phyloP scores from a whole-genome alignment of 148 eudicot species.

The Polygonum aviculare region DNA sequence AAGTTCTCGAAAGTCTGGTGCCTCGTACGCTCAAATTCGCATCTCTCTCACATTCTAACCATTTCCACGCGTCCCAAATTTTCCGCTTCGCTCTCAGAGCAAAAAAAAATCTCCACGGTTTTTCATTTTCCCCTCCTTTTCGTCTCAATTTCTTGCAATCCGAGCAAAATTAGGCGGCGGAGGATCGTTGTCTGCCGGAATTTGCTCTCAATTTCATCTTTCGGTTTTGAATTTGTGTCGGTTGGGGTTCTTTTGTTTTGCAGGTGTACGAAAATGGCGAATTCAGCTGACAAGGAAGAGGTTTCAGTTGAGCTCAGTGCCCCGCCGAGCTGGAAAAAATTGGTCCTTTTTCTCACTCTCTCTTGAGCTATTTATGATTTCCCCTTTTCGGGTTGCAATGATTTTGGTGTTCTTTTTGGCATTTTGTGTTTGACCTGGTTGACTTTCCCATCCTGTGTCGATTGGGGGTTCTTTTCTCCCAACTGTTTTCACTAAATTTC shows the following conservation, averaged over 20 bases:
- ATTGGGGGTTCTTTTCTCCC: not conserved
- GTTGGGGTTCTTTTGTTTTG: slow-evolving; percentile 7
- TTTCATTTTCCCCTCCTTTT: not conserved
- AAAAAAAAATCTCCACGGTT: not conserved
- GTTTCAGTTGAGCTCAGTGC: slow-evolving; percentile 36
- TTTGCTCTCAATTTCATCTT: not conserved
- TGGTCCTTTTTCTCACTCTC: slow-evolving; percentile 24
- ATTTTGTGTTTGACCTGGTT: not conserved
- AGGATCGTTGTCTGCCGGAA: not conserved
- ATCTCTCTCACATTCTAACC: not conserved
- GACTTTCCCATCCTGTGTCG: not conserved
- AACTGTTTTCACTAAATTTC: not conserved
- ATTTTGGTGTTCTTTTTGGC: not conserved
- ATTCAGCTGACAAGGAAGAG: slow-evolving; percentile 19
- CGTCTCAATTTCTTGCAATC: slow-evolving; percentile 3
- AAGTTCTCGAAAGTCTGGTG: not conserved
- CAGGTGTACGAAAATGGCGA: slow-evolving; percentile 24
- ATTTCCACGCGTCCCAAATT: not conserved
- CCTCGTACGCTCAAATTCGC: not conserved
- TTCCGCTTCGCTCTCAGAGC: not conserved
- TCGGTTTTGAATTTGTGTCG: not conserved
- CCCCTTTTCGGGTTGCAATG: not conserved
- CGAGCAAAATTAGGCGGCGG: not conserved
- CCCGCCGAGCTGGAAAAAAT: slow-evolving; percentile 40
- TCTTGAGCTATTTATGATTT: not conserved